Evolutionary conservation across 1,139 yeast species (phyloP), one percentile per base, ranked within the genome.

Genomic region (Kluyveromyces sp.): DNA sequence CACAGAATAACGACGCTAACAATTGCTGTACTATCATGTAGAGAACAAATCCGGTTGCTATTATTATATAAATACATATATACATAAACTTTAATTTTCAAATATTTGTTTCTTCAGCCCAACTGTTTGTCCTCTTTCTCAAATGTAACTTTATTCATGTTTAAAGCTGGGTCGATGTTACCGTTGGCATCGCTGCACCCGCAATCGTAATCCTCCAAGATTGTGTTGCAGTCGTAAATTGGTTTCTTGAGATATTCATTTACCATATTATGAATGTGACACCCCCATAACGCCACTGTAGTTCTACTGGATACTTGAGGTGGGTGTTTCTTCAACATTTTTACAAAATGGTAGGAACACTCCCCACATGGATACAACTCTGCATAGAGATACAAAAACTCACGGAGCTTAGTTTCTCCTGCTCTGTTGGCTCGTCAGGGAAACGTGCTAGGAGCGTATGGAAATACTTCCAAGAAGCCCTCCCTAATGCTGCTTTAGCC

Each of bases 251-350:
- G 73, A 44, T 84, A 70, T 50, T 78, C 79, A 64, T 92, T 92
- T 34, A 90, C 97, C 51, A 75, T 68, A 59, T 94, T 92, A 67
- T 92, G 99, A n/a, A 92, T 74, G 59, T 82, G 82, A 64, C 98
- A 92, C 1, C 98, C 98, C 98, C 98, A 92, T 53, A 86, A 70
- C 0, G 96, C 89, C 0, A 98, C 97, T 2, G 80, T 77, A 53
- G 82, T 81, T 48, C 96, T 74, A 25, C 83, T 75, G 6, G 79
- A 73, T 2, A 85, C 75, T 60, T 94, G 98, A 2, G 96, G 97
- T 1, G 98, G 98, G 58, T 72, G 79, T 56, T 83, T 73, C 45
- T 70, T 61, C 49, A 92, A 68, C 55, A 90, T 70, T 56, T 75
- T 67, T 53, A 78, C 84, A 65, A 92, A 92, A 65, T 92, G 98